Percentiles rank a stretch among this genome's conserved stretches.
These are phyloP conservation scores for Pythium plurisporium DNA, from an alignment of 352 stramenopile species.

Conservation along the genomic window DNA sequence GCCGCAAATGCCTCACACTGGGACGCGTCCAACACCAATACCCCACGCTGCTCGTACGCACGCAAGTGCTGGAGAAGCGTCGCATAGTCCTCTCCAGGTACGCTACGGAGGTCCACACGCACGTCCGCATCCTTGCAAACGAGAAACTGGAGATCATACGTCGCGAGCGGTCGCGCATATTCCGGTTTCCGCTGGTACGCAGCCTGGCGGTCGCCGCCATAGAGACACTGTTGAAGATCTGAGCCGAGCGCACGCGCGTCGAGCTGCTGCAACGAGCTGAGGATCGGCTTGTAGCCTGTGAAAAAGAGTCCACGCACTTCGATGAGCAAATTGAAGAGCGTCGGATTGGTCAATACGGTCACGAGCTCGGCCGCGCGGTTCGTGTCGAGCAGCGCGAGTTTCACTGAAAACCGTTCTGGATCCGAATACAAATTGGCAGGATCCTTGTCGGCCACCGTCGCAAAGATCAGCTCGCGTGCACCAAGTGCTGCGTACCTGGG, in stretches of 20 bases:
- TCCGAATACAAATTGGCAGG: conserved; percentile 23
- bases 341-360: background rate
- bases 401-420: conserved; percentile 24
- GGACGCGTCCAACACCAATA: conserved; percentile 44
- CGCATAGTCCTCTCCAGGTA: background rate
- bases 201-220: conserved; percentile 21
- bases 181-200: conserved; percentile 4
- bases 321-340: conserved; percentile 27
- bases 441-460: conserved; percentile 20
- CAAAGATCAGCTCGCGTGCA: conserved; percentile 21
- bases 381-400: conserved; percentile 6
- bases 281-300: conserved; percentile 41
- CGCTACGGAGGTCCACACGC: background rate
- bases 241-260: conserved; percentile 22
- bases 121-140: background rate
- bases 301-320: conserved; percentile 58
- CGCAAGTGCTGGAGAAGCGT: background rate
- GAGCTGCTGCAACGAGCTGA: conserved; percentile 32
- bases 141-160: conserved; percentile 12
- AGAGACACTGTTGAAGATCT: conserved; percentile 32
- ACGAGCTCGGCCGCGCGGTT: conserved; percentile 3
- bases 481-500: conserved; percentile 22
- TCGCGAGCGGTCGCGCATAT: background rate
- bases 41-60: background rate
- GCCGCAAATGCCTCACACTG: conserved; percentile 61